Percentiles rank a stretch among this genome's conserved stretches.
Evolutionary conservation across 164 flowering plant species (phyloP).

Genomic region (Macadamia integrifolia): DNA sequence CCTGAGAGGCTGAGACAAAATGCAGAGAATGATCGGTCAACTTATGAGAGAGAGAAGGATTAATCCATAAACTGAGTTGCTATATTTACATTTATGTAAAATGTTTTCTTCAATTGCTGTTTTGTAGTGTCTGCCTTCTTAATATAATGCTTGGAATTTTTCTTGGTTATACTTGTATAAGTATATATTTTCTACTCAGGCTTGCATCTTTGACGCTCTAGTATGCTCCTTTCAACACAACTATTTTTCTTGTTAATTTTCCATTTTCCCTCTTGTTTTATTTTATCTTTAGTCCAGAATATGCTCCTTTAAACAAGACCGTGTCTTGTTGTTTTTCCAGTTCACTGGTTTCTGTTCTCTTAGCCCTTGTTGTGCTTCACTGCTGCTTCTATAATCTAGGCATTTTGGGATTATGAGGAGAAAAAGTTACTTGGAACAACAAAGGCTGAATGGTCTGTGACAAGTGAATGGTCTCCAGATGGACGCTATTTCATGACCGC

Average conservation of each 20-base stretch:
- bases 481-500: slow-evolving; percentile 96
- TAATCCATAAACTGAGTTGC: too few relatives aligned
- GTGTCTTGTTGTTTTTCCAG: too few relatives aligned
- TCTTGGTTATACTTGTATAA: background rate
- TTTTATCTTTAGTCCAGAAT: background rate
- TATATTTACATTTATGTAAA: background rate
- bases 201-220: background rate
- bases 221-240: background rate
- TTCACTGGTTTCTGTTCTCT: background rate
- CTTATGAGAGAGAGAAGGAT: too few relatives aligned
- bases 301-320: background rate
- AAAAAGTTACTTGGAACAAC: slow-evolving; percentile 72
- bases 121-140: too few relatives aligned
- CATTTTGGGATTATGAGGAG: slow-evolving; percentile 83
- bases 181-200: background rate
- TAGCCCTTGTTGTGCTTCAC: background rate
- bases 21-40: too few relatives aligned
- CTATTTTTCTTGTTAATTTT: background rate
- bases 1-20: too few relatives aligned
- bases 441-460: slow-evolving; percentile 88
- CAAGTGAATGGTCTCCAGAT: slow-evolving; percentile 98
- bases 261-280: background rate
- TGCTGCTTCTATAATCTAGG: slow-evolving; percentile 33
- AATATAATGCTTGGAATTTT: too few relatives aligned
- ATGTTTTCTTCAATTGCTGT: background rate